Conservation (phyloP, 2,329 filamentous ascomycete species). For the Cryphonectria parasitica region DNA sequence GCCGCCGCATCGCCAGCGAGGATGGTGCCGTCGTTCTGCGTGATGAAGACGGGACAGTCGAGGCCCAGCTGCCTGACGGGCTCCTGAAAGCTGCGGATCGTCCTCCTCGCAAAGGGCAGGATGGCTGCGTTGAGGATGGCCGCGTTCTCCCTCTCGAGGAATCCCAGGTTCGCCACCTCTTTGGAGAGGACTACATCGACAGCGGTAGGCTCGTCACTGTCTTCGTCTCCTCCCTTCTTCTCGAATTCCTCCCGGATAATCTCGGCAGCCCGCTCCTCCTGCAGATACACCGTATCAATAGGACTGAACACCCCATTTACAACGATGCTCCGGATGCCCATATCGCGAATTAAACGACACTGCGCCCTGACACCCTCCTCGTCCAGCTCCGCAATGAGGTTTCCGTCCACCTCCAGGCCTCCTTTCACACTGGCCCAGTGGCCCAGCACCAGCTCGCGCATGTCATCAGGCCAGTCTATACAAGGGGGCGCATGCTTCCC, state of each 20-base stretch:
- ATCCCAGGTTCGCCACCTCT: constrained; percentile 42
- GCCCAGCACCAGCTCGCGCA: constrained; percentile 38
- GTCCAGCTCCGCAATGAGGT: constrained; percentile 50
- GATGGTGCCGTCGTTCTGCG: constrained; percentile 55
- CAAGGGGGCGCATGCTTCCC: constrained; percentile 47
- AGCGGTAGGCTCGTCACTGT: constrained; percentile 32
- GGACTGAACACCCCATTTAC: constrained; percentile 62
- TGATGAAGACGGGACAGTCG: constrained; percentile 48
- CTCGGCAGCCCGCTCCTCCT: constrained; percentile 54
- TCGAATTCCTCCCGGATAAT: constrained; percentile 51
- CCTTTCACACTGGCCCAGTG: constrained; percentile 49
- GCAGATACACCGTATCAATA: constrained; percentile 55
- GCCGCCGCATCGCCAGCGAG: constrained; percentile 46
- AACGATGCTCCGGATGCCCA: constrained; percentile 48
- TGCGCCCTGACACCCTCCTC: constrained; percentile 45
- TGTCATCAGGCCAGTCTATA: constrained; percentile 44
- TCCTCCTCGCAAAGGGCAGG: constrained; percentile 49
- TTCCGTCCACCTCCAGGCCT: constrained; percentile 57
- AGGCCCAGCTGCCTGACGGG: constrained; percentile 48
- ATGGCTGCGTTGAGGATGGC: constrained; percentile 58
- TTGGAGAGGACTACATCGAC: constrained; percentile 38
- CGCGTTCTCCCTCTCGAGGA: constrained; percentile 57
- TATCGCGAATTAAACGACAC: constrained; percentile 42
- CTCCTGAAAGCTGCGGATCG: constrained; percentile 48
- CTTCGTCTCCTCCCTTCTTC: background rate